Base-by-base conservation (phyloP, 2,329 filamentous ascomycete species). In the Paecilomyces sp. region DNA sequence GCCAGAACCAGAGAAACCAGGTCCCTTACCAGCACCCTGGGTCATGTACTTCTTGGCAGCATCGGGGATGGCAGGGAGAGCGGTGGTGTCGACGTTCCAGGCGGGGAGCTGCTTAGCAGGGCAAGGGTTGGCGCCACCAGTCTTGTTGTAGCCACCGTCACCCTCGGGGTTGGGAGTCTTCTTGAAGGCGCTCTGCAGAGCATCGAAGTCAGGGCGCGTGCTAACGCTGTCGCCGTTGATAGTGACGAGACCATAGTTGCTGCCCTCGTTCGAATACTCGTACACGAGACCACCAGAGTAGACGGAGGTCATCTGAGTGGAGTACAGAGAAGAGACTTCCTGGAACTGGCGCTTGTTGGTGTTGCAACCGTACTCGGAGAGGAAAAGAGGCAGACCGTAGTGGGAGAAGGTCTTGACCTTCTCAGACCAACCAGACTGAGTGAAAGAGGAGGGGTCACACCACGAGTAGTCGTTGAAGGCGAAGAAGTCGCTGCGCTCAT, bases 211-310 rank as follows among this genome's bases (percentile, higher is more conserved):
- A 50, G 75, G 63, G 34, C 82, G 77, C 64, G 88, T 83, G 33
- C 77, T 78, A 33, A 89, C 82, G 30, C 75, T 76, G 71, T 75
- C 68, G 63, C 82, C 83, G 54, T 75, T 70, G 70, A 94, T 80
- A 60, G 84, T 77, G 71, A 92, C 91, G 61, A 96, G 87, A 64
- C 92, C 93, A 76, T 87, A 97, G 54, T 87, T 82, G 78, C 87
- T 91, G 62, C 82, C 82, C 76, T 95, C 91, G 77, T 95, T 89
- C 9, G 89, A 88, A 81, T 96, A 99, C 78, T 97, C 92, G 79
- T 97, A 99, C 75, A 97, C 90, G 47, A 99, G 85, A 74, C 94
- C 94, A 69, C 94, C 94, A 50, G 92, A 97, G 84, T 96, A 97
- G 69, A 97, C 92, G 18, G 76, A 67, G 7, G 88, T 92, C 93